Percentiles rank a stretch among this genome's conserved stretches.
Evolutionary conservation across 2,329 filamentous ascomycete genomes (phyloP).

Genomic region (Colletotrichum siamense): DNA sequence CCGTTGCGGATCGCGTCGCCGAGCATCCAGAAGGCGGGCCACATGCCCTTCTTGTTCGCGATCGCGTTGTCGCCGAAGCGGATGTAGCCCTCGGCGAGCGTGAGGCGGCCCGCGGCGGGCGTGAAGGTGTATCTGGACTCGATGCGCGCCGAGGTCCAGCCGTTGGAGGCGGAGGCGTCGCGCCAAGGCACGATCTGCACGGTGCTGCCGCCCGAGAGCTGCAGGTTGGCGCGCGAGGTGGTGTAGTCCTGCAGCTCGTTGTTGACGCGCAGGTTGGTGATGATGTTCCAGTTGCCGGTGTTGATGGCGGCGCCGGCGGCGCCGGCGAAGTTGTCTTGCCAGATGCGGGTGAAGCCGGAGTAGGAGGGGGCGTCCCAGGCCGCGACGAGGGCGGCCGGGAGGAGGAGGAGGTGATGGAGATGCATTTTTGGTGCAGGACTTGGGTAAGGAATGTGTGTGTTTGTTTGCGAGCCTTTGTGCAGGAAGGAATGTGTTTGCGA

Average conservation of each 20-base stretch:
- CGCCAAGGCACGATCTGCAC: conserved; percentile 56
- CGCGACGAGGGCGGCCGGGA: conserved; percentile 31
- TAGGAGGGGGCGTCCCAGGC: conserved; percentile 46
- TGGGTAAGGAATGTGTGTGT: not conserved
- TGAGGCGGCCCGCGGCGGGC: conserved; percentile 42
- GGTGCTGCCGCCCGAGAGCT: conserved; percentile 55
- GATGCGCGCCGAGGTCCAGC: conserved; percentile 57
- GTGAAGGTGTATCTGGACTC: conserved; percentile 53
- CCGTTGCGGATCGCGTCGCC: conserved; percentile 52
- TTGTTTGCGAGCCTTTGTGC: not conserved
- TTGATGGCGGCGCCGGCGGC: conserved; percentile 35
- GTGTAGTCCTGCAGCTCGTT: conserved; percentile 55
- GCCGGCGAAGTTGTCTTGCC: conserved; percentile 50
- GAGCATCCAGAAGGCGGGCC: conserved; percentile 60
- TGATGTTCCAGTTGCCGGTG: conserved; percentile 48
- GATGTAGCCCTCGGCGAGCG: conserved; percentile 49
- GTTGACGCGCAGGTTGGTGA: conserved; percentile 52
- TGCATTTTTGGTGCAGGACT: not conserved
- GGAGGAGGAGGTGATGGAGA: conserved; percentile 20
- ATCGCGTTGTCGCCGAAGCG: conserved; percentile 44
- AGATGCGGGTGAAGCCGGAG: conserved; percentile 42
- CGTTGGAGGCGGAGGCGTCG: conserved; percentile 35
- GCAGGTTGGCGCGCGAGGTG: conserved; percentile 48
- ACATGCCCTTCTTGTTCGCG: conserved; percentile 51
- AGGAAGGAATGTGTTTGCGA: not conserved